These are phyloP conservation scores for Blastobotrys terrestris DNA, from an alignment of 805 yeast species.

Conservation along the genomic window DNA sequence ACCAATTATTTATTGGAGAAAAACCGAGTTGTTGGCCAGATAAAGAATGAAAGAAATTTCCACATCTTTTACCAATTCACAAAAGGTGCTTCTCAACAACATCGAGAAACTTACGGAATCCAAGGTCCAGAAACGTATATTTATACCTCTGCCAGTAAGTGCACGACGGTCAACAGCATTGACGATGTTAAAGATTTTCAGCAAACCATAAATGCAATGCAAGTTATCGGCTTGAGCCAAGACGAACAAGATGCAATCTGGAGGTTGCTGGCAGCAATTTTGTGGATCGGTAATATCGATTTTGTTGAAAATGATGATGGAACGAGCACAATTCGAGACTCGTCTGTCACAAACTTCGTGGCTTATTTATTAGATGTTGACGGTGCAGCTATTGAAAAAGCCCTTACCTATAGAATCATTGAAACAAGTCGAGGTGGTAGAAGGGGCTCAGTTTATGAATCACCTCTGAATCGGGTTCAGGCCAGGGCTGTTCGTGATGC, in stretches of 20 bases:
- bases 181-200: conserved; percentile 75
- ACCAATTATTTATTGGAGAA: conserved; percentile 92
- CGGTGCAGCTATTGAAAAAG: conserved; percentile 54
- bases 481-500: conserved; percentile 92
- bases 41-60: conserved; percentile 86
- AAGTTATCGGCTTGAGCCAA: conserved; percentile 72
- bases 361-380: conserved; percentile 86
- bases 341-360: conserved; percentile 88
- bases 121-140: conserved; percentile 91
- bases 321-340: conserved; percentile 73
- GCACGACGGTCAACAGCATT: conserved; percentile 79
- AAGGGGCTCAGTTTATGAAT: conserved; percentile 90
- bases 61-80: conserved; percentile 96
- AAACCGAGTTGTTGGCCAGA: conserved; percentile 95
- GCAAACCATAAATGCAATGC: conserved; percentile 84
- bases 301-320: conserved; percentile 85
- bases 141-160: conserved; percentile 81
- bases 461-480: conserved; percentile 85
- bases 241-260: conserved; percentile 88
- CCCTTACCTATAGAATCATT: conserved; percentile 74
- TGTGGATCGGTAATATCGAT: conserved; percentile 92
- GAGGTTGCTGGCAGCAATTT: conserved; percentile 70
- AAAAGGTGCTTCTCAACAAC: conserved; percentile 78
- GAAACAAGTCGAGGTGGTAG: conserved; percentile 87
- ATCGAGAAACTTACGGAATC: conserved; percentile 79